Evolutionary conservation across 768 basidiomycete species (phyloP), one percentile per base, ranked within the genome.

Genomic region (Lanmaoa pseudosensibilis): DNA sequence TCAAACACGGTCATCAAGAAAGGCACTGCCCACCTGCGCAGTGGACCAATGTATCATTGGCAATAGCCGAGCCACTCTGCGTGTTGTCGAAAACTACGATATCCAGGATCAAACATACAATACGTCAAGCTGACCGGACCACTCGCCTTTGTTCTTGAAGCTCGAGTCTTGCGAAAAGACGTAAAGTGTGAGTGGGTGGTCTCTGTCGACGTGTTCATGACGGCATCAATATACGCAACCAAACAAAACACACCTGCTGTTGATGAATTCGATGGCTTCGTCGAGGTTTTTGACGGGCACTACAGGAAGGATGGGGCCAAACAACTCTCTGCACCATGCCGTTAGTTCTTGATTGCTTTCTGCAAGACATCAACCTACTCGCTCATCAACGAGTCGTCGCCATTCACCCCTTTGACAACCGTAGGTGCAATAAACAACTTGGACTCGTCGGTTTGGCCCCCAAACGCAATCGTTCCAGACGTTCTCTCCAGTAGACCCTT

Each of bases 231-330:
- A 27, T 1, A 27, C 27, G 15, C 54, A 23, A 33, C 5, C 1
- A 2, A 39, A 34, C 13, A 39, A 43, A 18, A 72, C 77, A 23
- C 49, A 84, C 88, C 76, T 77, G 16, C 71, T 69, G 61, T 87
- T 87, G 51, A 93, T 79, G 54, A 84, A 85, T 12, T 81, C 78
- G 55, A 93, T 84, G 4, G 86, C 92, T 38, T 83, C 85, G 34
- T 92, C 88, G 8, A 90, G 51, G 52, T 80, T 68, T n/a, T 86
- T 81, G 25, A 93, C 84, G 0, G 86, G 81, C 1, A 94, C 74
- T 39, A 95, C 77, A 4, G 90, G 87, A 23, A 95, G 73, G 11
- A 95, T 61, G 9, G 93, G 92, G 0, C 92, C 93, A 62, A 95
- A 94, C 41, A 94, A 78, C 65, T 94, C 93, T 57, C 90, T 92